A percentile compares a stretch with the other conserved stretches of the same genome.
Conservation (phyloP, 2,329 filamentous ascomycete species). For the Acrocalymma vagum region DNA sequence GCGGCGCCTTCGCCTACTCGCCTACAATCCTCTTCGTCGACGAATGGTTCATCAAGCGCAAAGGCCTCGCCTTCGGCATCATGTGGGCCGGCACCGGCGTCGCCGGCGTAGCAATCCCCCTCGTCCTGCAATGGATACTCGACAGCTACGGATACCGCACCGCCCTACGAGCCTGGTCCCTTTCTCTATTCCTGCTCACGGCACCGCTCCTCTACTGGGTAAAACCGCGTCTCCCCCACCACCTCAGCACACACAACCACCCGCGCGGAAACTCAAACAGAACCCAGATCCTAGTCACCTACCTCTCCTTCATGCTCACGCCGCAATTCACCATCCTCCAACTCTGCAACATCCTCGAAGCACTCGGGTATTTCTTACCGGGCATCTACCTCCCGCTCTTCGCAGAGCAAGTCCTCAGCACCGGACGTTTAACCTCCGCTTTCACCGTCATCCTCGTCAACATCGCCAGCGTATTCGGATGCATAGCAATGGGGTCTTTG, state of each 20-base stretch:
- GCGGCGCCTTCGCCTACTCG: conserved; percentile 58
- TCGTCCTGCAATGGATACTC: conserved; percentile 51
- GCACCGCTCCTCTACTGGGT: conserved; percentile 46
- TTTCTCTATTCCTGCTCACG: conserved; percentile 37
- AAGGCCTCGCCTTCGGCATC: conserved; percentile 68
- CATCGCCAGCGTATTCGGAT: conserved; percentile 41
- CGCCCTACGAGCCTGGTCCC: conserved; percentile 51
- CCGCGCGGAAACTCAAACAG: too few species aligned
- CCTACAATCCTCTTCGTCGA: conserved; percentile 63
- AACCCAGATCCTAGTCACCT: too few species aligned
- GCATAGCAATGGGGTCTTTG: conserved; percentile 43
- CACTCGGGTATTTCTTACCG: conserved; percentile 50
- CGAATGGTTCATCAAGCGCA: conserved; percentile 67
- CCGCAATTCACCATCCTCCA: conserved; percentile 44
- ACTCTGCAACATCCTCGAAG: conserved; percentile 44
- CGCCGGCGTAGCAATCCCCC: conserved; percentile 54
- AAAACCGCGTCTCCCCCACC: conserved; percentile 49
- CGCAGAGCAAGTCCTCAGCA: conserved; percentile 35
- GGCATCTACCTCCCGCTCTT: conserved; percentile 48
- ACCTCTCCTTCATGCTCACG: conserved; percentile 42
- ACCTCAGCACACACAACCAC: conserved; percentile 31
- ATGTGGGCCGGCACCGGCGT: conserved; percentile 59
- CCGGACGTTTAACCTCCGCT: conserved; percentile 35
- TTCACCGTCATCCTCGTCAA: conserved; percentile 45
- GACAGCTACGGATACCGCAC: conserved; percentile 47